phyloP scores from a whole-genome alignment of 2,329 filamentous ascomycete species.

The Arthrobotrys iridis region DNA sequence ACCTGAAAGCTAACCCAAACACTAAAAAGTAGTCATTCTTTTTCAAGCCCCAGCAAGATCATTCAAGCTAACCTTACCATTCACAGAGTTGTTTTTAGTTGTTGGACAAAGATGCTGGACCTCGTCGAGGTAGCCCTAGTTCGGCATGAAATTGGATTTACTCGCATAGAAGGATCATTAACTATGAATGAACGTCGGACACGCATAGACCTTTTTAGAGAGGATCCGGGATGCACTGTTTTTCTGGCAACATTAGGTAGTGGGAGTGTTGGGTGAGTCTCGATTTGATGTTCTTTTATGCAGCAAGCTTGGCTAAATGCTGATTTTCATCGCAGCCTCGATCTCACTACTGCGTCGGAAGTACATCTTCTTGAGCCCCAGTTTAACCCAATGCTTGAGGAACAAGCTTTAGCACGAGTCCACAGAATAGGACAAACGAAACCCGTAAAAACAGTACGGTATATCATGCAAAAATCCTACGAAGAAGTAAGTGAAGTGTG shows the following conservation, averaged over 20 bases:
- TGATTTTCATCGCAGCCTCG: conserved; percentile 44
- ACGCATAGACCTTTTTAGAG: conserved; percentile 56
- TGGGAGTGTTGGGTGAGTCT: conserved; percentile 59
- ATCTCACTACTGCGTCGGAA: conserved; percentile 59
- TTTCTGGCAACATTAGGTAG: conserved; percentile 59
- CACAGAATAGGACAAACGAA: conserved; percentile 58
- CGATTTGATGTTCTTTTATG: neutral
- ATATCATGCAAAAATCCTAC: conserved; percentile 58
- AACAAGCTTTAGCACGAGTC: conserved; percentile 59
- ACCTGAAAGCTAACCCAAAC: conserved; percentile 54
- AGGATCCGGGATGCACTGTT: conserved; percentile 53
- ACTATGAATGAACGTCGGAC: conserved; percentile 46
- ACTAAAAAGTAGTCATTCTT: conserved; percentile 56
- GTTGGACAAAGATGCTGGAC: conserved; percentile 60
- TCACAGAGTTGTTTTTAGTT: conserved; percentile 60
- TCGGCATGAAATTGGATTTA: conserved; percentile 54
- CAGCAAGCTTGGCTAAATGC: neutral
- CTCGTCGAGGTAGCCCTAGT: conserved; percentile 58
- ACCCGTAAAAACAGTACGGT: conserved; percentile 57
- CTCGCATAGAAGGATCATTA: conserved; percentile 58
- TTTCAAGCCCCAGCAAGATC: neutral
- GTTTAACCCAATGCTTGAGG: conserved; percentile 60
- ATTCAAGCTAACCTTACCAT: neutral
- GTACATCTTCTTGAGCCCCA: conserved; percentile 60
- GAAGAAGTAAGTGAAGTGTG: conserved; percentile 56